Percentiles rank a stretch among this genome's conserved stretches.
These are phyloP conservation scores for Mortierella sp. DNA, from an alignment of 371 early-diverging fungal species.

Conservation along the genomic window DNA sequence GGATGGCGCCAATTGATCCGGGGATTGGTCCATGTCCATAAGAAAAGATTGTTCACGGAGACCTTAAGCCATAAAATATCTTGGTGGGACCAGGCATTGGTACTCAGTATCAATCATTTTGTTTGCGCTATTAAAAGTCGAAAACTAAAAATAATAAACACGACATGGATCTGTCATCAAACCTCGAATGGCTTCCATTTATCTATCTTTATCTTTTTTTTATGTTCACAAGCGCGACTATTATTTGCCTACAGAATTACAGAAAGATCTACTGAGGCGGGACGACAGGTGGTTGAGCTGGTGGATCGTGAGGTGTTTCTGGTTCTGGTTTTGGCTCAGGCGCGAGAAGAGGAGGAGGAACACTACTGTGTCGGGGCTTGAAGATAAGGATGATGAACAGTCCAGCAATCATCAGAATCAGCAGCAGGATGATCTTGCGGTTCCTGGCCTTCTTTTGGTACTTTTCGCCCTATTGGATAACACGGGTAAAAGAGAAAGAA, in stretches of 20 bases:
- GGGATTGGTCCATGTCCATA: too few relatives aligned
- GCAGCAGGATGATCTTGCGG: slow-evolving; percentile 72
- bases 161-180: too few relatives aligned
- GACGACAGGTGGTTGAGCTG: background rate
- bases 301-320: background rate
- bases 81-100: too few relatives aligned
- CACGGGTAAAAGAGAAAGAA: too few relatives aligned
- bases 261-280: background rate
- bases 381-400: slow-evolving; percentile 75
- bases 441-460: slow-evolving; percentile 78
- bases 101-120: background rate
- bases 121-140: too few relatives aligned
- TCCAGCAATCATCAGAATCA: slow-evolving; percentile 71
- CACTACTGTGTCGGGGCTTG: slow-evolving; percentile 60
- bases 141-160: too few relatives aligned
- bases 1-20: too few relatives aligned
- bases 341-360: slow-evolving; percentile 16
- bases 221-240: background rate
- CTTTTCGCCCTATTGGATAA: slow-evolving; percentile 61
- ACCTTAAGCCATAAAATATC: too few relatives aligned
- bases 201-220: background rate
- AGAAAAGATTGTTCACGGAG: too few relatives aligned
- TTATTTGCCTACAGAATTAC: background rate
- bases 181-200: background rate
- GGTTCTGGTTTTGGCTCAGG: background rate